Percentiles rank a stretch among this genome's conserved stretches.
Conservation (phyloP, 495 filamentous ascomycete species). For the Pyronema domesticum region DNA sequence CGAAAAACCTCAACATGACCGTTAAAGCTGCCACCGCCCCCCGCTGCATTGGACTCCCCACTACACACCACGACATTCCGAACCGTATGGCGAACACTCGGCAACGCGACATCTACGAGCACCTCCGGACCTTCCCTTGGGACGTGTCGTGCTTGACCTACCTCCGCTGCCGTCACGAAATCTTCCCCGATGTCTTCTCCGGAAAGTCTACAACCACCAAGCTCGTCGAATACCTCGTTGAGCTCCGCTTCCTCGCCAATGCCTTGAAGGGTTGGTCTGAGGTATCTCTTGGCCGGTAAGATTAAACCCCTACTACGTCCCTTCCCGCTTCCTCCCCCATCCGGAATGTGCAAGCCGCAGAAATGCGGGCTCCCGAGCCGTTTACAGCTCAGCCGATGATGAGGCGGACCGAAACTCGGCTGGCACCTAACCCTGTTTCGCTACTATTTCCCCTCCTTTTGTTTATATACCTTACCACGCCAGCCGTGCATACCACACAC, state of each 20-base stretch:
- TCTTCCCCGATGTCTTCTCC: constrained; percentile 4
- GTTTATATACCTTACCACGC: not conserved
- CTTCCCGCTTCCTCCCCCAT: not conserved
- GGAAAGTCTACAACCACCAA: constrained; percentile 1
- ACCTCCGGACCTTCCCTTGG: constrained; percentile 2
- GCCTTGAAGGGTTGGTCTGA: constrained; percentile 1
- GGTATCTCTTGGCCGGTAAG: constrained; percentile 1
- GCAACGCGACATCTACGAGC: constrained; percentile 1
- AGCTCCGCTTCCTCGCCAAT: constrained; percentile 1
- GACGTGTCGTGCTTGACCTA: constrained; percentile 1
- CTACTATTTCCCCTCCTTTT: not conserved
- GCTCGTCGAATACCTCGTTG: constrained; percentile 6
- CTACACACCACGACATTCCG: not conserved
- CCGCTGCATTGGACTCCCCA: not conserved
- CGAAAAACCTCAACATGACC: not conserved
- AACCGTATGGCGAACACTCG: not conserved
- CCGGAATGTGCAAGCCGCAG: too few relatives aligned
- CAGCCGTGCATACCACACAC: not conserved
- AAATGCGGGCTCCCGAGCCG: too few relatives aligned
- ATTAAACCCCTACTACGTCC: not conserved
- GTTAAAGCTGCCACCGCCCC: not conserved
- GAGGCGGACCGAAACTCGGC: not conserved
- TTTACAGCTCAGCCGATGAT: too few relatives aligned
- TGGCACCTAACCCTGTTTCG: constrained; percentile 2
- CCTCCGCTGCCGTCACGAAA: not conserved